phyloP scores from a whole-genome alignment of 2,329 filamentous ascomycete species.

The Alternaria triticina region DNA sequence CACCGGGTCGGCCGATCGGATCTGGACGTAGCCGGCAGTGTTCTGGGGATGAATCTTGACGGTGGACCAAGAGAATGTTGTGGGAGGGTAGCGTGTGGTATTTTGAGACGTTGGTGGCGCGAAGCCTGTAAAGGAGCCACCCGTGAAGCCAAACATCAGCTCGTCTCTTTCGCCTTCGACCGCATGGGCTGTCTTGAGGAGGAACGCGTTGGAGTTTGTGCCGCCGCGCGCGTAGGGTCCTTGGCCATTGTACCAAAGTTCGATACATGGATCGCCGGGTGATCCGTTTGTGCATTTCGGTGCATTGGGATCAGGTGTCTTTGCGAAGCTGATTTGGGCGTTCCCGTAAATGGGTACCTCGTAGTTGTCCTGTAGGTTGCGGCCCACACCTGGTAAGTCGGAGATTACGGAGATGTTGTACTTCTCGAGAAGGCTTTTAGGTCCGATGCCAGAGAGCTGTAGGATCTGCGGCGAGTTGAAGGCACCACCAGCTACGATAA shows the following conservation, averaged over 20 bases:
- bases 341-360: slow-evolving; percentile 60
- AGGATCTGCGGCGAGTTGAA: slow-evolving; percentile 69
- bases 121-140: slow-evolving; percentile 58
- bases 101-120: slow-evolving; percentile 57
- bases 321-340: slow-evolving; percentile 6
- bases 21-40: slow-evolving; percentile 62
- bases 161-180: slow-evolving; percentile 58
- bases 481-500: slow-evolving; percentile 51
- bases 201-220: slow-evolving; percentile 59
- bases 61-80: slow-evolving; percentile 51
- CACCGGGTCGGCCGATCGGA: slow-evolving; percentile 65
- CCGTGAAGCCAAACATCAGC: slow-evolving; percentile 57
- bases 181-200: slow-evolving; percentile 49
- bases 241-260: slow-evolving; percentile 22
- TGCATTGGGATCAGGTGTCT: slow-evolving; percentile 4
- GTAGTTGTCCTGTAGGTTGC: slow-evolving; percentile 35
- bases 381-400: slow-evolving; percentile 51
- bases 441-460: slow-evolving; percentile 67
- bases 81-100: slow-evolving; percentile 26
- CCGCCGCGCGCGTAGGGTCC: slow-evolving; percentile 49
- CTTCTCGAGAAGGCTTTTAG: slow-evolving; percentile 56
- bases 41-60: slow-evolving; percentile 70
- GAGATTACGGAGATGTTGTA: slow-evolving; percentile 60
- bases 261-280: slow-evolving; percentile 25
- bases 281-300: slow-evolving; percentile 26